phyloP scores from a whole-genome alignment of 257 asterid species.

The Solanum tarijense region DNA sequence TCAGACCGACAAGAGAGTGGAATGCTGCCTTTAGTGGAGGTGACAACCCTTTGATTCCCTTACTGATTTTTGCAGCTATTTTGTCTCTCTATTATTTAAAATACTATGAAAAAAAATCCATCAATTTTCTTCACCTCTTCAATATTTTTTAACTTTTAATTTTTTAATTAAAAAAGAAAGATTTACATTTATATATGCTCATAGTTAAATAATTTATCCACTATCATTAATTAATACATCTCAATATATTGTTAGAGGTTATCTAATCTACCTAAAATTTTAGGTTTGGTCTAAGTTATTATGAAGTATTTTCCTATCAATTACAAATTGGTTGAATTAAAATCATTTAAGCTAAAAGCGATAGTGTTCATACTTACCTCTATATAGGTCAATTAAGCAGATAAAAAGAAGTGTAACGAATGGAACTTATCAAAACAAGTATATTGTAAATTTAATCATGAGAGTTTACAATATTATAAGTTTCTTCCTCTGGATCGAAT shows the following conservation, averaged over 20 bases:
- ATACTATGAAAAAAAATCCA: background rate
- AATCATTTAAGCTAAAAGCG: background rate
- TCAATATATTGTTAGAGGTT: background rate
- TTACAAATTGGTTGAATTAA: background rate
- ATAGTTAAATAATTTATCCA: background rate
- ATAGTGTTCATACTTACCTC: background rate
- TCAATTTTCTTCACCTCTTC: background rate
- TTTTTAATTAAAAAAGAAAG: background rate
- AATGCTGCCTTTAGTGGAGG: constrained; percentile 22
- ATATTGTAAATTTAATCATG: background rate
- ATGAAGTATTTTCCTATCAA: background rate
- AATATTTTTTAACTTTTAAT: background rate
- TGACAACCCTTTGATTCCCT: constrained; percentile 28
- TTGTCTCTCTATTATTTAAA: background rate
- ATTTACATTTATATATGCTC: background rate
- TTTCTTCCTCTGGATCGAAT: background rate
- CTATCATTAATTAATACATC: background rate
- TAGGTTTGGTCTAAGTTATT: background rate
- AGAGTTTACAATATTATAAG: background rate
- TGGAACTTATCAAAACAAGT: accelerated
- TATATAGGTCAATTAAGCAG: background rate
- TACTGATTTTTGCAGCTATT: constrained; percentile 8
- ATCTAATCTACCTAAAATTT: background rate
- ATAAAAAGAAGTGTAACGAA: background rate
- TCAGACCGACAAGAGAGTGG: constrained; percentile 21